Percentiles rank a stretch among this genome's conserved stretches.
phyloP scores from a whole-genome alignment of 2,329 filamentous ascomycete genomes.

The Fusarium pseudocircinatum region DNA sequence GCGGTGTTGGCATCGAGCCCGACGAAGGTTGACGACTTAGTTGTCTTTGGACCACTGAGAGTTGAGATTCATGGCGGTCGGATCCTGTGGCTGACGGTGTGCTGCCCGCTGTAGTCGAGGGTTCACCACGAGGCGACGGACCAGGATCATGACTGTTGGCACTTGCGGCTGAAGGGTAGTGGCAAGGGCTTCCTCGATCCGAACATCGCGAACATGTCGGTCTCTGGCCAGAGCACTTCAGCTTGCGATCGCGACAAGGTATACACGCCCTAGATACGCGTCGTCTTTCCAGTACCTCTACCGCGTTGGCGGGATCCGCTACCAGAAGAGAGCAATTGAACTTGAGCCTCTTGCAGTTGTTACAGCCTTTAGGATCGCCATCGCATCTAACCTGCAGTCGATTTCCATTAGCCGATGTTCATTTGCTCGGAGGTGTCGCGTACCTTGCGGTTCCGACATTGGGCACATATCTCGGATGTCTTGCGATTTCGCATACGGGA shows the following conservation, averaged over 20 bases:
- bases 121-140: neutral
- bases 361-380: neutral
- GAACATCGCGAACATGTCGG: constrained; percentile 9
- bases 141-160: neutral
- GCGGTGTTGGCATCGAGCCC: neutral
- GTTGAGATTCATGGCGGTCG: neutral
- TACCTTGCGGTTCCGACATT: constrained; percentile 29
- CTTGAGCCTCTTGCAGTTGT: constrained; percentile 9
- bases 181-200: neutral
- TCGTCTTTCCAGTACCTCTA: constrained; percentile 1
- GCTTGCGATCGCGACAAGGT: constrained; percentile 12
- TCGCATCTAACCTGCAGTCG: constrained; percentile 10
- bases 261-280: constrained; percentile 16
- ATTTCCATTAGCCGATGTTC: neutral
- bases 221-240: constrained; percentile 13
- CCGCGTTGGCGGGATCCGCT: accelerated
- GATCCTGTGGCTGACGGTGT: neutral
- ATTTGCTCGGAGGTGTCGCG: neutral
- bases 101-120: neutral
- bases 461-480: constrained; percentile 22
- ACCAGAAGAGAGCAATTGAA: constrained; percentile 7
- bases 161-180: constrained; percentile 1
- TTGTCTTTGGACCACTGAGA: neutral
- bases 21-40: accelerated
- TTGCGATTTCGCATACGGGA: constrained; percentile 11